These are phyloP conservation scores for Candida dajiaensis DNA, from an alignment of 805 yeast genomes.

Conservation along the genomic window DNA sequence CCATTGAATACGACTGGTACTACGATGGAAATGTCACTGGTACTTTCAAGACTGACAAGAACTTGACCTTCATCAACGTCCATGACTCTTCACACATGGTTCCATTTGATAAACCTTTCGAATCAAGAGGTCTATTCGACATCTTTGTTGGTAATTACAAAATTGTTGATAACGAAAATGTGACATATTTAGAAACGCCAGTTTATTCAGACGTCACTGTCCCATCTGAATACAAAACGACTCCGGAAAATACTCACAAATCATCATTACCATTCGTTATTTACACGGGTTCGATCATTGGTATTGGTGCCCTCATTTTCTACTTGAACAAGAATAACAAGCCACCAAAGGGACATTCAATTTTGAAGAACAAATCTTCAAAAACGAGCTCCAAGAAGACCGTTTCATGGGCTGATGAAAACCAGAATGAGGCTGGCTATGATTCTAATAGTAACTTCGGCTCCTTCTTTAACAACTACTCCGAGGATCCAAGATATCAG, in stretches of 20 bases:
- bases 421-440: conserved; percentile 1
- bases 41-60: conserved; percentile 48
- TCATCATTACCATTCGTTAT: conserved; percentile 20
- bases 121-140: conserved; percentile 67
- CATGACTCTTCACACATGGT: conserved; percentile 89
- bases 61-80: conserved; percentile 70
- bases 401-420: conserved; percentile 34
- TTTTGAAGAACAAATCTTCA: conserved; percentile 11
- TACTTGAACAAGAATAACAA: conserved; percentile 14
- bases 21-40: conserved; percentile 40
- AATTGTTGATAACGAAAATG: conserved; percentile 10
- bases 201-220: conserved; percentile 11
- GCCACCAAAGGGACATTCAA: conserved; percentile 15
- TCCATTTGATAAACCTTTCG: conserved; percentile 71
- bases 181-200: conserved; percentile 21
- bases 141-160: conserved; percentile 24
- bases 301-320: conserved; percentile 15
- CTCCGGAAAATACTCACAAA: conserved; percentile 8
- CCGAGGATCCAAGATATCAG: conserved; percentile 12
- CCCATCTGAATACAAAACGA: conserved; percentile 1
- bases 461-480: conserved; percentile 17
- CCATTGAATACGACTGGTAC: conserved; percentile 37
- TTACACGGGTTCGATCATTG: conserved; percentile 15
- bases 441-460: conserved; percentile 10
- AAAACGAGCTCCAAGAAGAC: conserved; percentile 21